phyloP scores from a whole-genome alignment of 768 basidiomycete genomes.

The Boletus bicolor region DNA sequence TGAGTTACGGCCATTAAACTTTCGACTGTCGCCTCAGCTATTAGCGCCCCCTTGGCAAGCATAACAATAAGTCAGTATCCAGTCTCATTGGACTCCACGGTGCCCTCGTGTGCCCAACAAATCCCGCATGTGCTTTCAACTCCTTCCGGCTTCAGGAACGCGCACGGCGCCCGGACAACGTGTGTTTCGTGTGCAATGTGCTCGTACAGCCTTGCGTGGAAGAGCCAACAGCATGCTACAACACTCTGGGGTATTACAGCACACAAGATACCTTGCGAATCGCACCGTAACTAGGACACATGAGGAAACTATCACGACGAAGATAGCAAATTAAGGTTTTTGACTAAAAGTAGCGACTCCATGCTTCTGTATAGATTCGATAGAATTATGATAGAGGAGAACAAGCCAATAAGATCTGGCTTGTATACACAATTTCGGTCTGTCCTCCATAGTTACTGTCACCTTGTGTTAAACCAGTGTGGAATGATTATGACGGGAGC shows the following conservation, averaged over 20 bases:
- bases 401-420: constrained; percentile 22
- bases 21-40: constrained; percentile 3
- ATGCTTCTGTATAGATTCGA: constrained; percentile 23
- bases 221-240: constrained; percentile 3
- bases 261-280: constrained; percentile 10
- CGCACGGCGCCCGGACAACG: constrained; percentile 8
- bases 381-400: constrained; percentile 11
- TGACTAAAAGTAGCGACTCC: constrained; percentile 24
- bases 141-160: constrained; percentile 1
- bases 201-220: constrained; percentile 7
- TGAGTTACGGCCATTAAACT: background rate
- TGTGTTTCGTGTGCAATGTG: constrained; percentile 13
- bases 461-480: background rate
- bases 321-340: constrained; percentile 28
- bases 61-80: background rate
- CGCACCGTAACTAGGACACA: constrained; percentile 21
- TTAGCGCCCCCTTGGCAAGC: constrained; percentile 8
- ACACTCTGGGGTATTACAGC: constrained; percentile 17
- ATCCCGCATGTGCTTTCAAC: background rate
- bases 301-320: constrained; percentile 18
- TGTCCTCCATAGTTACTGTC: constrained; percentile 1
- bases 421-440: constrained; percentile 8
- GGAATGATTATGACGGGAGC: background rate
- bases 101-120: background rate
- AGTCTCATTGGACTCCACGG: background rate